These are phyloP conservation scores for Amphibolis antarctica DNA, from an alignment of 106 monocot species.

Conservation along the genomic window DNA sequence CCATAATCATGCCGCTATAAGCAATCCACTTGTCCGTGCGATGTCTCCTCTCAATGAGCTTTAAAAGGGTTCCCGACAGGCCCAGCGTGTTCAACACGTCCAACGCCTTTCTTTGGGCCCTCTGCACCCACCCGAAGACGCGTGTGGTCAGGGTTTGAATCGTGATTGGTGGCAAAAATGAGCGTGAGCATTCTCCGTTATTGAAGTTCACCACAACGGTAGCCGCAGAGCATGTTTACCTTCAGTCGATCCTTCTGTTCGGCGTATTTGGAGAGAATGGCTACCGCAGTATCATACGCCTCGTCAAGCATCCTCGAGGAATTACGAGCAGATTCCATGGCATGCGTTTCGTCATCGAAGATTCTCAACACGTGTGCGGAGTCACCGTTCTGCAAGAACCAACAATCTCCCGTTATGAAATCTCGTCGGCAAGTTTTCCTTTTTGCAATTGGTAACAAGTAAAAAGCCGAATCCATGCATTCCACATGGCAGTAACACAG, in stretches of 20 bases:
- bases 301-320: slow-evolving; percentile 85
- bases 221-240: slow-evolving; percentile 23
- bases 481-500: no score
- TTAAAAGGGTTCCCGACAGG: slow-evolving; percentile 66
- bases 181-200: no score
- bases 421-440: no score
- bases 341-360: slow-evolving; percentile 85
- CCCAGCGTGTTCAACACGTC: slow-evolving; percentile 82
- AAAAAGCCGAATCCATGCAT: no score
- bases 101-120: slow-evolving; percentile 73
- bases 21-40: slow-evolving; percentile 87
- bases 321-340: slow-evolving; percentile 77
- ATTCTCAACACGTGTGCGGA: slow-evolving; percentile 69
- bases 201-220: background rate
- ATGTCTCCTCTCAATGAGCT: slow-evolving; percentile 83
- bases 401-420: no score
- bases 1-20: slow-evolving; percentile 60
- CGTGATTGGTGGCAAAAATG: no score
- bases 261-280: slow-evolving; percentile 78
- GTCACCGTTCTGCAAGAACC: slow-evolving; percentile 56
- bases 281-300: slow-evolving; percentile 73
- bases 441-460: no score
- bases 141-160: background rate
- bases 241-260: slow-evolving; percentile 83
- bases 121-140: slow-evolving; percentile 23